Conservation (phyloP, 2,329 filamentous ascomycete species). For the Tolypocladium ovalisporum region DNA sequence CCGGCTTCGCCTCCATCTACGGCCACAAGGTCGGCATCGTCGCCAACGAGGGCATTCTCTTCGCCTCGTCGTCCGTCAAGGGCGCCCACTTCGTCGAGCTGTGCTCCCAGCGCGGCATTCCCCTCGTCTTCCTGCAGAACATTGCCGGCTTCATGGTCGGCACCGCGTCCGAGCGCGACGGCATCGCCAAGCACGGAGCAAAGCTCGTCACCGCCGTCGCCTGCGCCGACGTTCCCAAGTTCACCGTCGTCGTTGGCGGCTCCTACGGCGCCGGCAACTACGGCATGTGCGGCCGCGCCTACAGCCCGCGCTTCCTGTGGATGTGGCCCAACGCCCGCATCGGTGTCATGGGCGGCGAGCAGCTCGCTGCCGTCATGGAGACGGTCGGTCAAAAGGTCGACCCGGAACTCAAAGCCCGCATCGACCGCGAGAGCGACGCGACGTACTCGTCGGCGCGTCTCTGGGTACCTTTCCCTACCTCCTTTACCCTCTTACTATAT, state of each 20-base stretch:
- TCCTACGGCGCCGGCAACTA: slow-evolving; percentile 95
- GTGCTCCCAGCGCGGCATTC: slow-evolving; percentile 80
- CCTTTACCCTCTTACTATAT: neutral
- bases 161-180: slow-evolving; percentile 79
- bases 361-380: slow-evolving; percentile 87
- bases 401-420: slow-evolving; percentile 68
- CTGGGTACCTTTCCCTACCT: slow-evolving; percentile 50
- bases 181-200: slow-evolving; percentile 95
- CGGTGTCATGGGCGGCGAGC: slow-evolving; percentile 91
- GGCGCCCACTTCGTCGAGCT: slow-evolving; percentile 96
- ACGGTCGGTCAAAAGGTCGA: slow-evolving; percentile 79
- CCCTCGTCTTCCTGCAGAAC: slow-evolving; percentile 89
- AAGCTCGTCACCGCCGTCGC: slow-evolving; percentile 94
- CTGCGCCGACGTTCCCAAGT: slow-evolving; percentile 89
- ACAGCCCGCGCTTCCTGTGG: slow-evolving; percentile 83
- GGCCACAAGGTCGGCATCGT: slow-evolving; percentile 86
- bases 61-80: slow-evolving; percentile 81
- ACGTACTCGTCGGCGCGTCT: slow-evolving; percentile 79
- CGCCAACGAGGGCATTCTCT: slow-evolving; percentile 92
- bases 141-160: slow-evolving; percentile 99
- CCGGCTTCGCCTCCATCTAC: slow-evolving; percentile 83
- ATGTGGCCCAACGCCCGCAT: slow-evolving; percentile 98
- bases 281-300: slow-evolving; percentile 94
- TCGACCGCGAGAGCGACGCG: slow-evolving; percentile 83
- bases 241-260: slow-evolving; percentile 90